phyloP scores from a whole-genome alignment of 2,329 filamentous ascomycete genomes.

The Aspergillus puulaauensis region DNA sequence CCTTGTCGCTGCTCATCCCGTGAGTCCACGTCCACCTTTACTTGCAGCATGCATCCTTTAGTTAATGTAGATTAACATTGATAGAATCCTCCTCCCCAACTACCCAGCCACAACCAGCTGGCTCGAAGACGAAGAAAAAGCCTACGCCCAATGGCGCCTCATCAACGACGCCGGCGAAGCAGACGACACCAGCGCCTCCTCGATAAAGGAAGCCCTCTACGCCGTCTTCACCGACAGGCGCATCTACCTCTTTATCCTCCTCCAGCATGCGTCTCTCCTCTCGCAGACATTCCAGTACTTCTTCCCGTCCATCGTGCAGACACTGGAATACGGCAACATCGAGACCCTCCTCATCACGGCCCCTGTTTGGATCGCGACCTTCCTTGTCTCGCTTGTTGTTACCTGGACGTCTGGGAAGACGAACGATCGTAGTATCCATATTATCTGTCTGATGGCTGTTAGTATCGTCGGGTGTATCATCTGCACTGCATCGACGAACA shows the following conservation, averaged over 20 bases:
- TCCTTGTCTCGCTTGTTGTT: conserved; percentile 53
- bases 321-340: conserved; percentile 55
- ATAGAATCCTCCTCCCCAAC: conserved; percentile 43
- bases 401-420: conserved; percentile 57
- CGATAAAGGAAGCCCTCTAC: conserved; percentile 47
- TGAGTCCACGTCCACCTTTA: conserved; percentile 17
- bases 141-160: conserved; percentile 54
- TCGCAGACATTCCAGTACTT: conserved; percentile 63
- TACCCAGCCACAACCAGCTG: conserved; percentile 56
- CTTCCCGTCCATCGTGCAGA: conserved; percentile 64
- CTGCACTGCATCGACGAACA: conserved; percentile 51
- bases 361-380: conserved; percentile 58
- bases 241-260: conserved; percentile 44
- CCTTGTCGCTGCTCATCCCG: conserved; percentile 35
- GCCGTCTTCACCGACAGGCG: conserved; percentile 30
- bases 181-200: conserved; percentile 41
- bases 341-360: conserved; percentile 48
- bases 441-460: conserved; percentile 53
- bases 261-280: conserved; percentile 50
- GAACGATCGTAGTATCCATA: conserved; percentile 58
- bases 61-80: conserved; percentile 18
- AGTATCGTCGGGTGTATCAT: conserved; percentile 57
- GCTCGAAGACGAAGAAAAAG: conserved; percentile 53
- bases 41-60: no score
- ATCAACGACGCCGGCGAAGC: conserved; percentile 50